A percentile compares a stretch with the other conserved stretches of the same genome.
These are phyloP conservation scores for Prunus davidiana DNA, from an alignment of 306 rosid species.

Conservation along the genomic window DNA sequence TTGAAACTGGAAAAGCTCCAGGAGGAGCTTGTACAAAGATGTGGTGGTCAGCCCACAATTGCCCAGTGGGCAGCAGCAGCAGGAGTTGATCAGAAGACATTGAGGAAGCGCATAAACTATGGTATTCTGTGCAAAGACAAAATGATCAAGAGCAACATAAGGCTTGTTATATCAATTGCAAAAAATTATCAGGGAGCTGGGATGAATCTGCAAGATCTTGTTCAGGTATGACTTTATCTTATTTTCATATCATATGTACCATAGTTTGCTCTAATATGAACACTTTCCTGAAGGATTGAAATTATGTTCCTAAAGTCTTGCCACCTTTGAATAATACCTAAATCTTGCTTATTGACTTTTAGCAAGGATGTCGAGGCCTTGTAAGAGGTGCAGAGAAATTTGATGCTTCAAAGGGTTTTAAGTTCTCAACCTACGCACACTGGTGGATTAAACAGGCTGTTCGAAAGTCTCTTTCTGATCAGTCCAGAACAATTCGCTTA, in stretches of 20 bases:
- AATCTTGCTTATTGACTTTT: conserved; percentile 21
- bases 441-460: conserved; percentile 99
- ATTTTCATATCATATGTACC: not conserved
- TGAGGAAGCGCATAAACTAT: conserved; percentile 69
- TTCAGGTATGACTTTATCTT: conserved; percentile 59
- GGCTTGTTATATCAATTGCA: conserved; percentile 95
- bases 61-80: conserved; percentile 97
- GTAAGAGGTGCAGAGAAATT: conserved; percentile 89
- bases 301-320: conserved; percentile 2
- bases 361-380: conserved; percentile 99
- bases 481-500: conserved; percentile 87
- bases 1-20: conserved; percentile 79
- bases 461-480: conserved; percentile 83
- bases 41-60: conserved; percentile 65
- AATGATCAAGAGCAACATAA: conserved; percentile 90
- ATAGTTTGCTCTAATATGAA: not conserved
- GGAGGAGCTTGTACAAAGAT: conserved; percentile 73
- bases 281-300: not conserved
- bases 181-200: conserved; percentile 89
- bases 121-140: conserved; percentile 83
- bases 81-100: conserved; percentile 73
- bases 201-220: conserved; percentile 95
- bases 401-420: conserved; percentile 94
- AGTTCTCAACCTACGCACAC: conserved; percentile 98
- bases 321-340: conserved; percentile 1